Conservation (phyloP, 139 green algal species). For the Spirogloea muscicola region DNA sequence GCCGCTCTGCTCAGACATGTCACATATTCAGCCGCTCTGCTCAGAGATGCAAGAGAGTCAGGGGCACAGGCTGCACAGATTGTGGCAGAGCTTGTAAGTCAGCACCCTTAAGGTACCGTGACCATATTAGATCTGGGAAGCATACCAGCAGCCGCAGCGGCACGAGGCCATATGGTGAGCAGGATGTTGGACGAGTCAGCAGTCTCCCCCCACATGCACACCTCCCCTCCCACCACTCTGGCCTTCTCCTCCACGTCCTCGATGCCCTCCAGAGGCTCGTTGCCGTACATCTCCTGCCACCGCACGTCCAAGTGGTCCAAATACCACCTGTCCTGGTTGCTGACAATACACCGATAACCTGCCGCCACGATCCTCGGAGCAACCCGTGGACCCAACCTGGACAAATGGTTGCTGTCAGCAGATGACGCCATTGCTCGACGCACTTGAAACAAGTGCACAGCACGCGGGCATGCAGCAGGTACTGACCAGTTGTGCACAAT, state of each 20-base stretch:
- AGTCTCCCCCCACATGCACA: slow-evolving; percentile 52
- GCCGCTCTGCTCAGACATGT: too few relatives aligned
- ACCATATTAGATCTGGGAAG: neutral
- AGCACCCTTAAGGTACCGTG: neutral
- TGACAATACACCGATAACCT: slow-evolving; percentile 22
- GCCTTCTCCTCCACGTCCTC: slow-evolving; percentile 7
- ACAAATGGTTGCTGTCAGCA: neutral
- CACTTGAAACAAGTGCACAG: too few relatives aligned
- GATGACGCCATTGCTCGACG: too few relatives aligned
- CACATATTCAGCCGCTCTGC: too few relatives aligned
- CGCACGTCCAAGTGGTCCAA: slow-evolving; percentile 28
- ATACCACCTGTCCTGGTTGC: slow-evolving; percentile 32
- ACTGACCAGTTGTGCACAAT: slow-evolving; percentile 46
- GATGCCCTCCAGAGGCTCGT: slow-evolving; percentile 30
- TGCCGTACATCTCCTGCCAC: slow-evolving; percentile 33
- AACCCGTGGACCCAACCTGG: neutral
- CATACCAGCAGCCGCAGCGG: slow-evolving; percentile 39
- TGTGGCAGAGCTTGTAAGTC: neutral
- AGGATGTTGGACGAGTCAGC: slow-evolving; percentile 30
- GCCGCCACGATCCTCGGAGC: slow-evolving; percentile 9
- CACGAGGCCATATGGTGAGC: slow-evolving; percentile 41
- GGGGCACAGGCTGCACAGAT: too few relatives aligned
- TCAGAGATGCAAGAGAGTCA: too few relatives aligned
- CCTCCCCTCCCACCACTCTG: slow-evolving; percentile 41
- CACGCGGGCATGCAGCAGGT: too few relatives aligned